Conservation (phyloP, 345 rosid species). For the Citrus maxima region DNA sequence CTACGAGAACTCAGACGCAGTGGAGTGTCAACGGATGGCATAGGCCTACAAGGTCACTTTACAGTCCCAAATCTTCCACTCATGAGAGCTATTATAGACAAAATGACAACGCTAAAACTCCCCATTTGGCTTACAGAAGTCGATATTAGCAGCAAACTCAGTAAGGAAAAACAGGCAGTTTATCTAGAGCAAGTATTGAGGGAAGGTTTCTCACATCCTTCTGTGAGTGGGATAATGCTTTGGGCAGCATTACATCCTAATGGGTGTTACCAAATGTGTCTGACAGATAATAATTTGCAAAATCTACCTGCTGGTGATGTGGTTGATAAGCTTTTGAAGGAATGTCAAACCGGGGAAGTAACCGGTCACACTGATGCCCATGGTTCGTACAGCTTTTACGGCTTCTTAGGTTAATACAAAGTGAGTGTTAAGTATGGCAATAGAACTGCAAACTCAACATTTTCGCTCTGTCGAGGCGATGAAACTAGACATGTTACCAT, state of each 20-base stretch:
- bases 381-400: conserved; percentile 61
- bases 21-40: conserved; percentile 55
- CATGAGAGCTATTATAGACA: conserved; percentile 67
- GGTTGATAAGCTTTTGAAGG: conserved; percentile 55
- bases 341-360: conserved; percentile 50
- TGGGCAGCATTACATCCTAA: conserved; percentile 77
- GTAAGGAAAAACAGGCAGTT: conserved; percentile 49
- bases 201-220: conserved; percentile 87
- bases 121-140: conserved; percentile 92
- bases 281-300: conserved; percentile 46
- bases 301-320: conserved; percentile 76
- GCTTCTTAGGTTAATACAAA: conserved; percentile 68
- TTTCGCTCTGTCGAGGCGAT: conserved; percentile 36
- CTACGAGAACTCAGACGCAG: conserved; percentile 48
- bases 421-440: conserved; percentile 33
- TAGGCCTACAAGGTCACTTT: conserved; percentile 81
- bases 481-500: conserved; percentile 67
- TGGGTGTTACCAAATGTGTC: conserved; percentile 85
- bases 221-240: conserved; percentile 71
- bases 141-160: conserved; percentile 49
- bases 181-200: conserved; percentile 70
- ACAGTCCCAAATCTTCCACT: conserved; percentile 58
- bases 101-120: conserved; percentile 61
- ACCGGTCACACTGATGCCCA: conserved; percentile 41
- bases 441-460: conserved; percentile 38